Percentiles rank a stretch among this genome's conserved stretches.
phyloP scores from a whole-genome alignment of 2,329 filamentous ascomycete species.

The Fusarium decemcellulare region DNA sequence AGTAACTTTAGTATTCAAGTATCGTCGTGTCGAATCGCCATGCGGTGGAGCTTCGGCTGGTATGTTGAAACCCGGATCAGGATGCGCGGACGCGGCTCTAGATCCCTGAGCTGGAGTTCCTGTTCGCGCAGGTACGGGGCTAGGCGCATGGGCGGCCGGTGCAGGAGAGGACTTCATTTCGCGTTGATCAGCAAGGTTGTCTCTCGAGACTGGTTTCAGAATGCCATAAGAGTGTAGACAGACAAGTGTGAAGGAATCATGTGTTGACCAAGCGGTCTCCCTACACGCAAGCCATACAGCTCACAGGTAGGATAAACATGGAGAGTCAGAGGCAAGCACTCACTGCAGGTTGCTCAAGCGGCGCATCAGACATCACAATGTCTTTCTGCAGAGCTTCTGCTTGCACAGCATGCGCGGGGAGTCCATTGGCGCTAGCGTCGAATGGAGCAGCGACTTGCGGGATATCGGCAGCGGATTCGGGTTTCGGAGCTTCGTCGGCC shows the following conservation, averaged over 20 bases:
- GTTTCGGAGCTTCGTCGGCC: conserved; percentile 48
- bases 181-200: conserved; percentile 25
- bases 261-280: background rate
- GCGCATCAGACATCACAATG: conserved; percentile 60
- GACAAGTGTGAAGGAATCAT: background rate
- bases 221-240: background rate
- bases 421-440: conserved; percentile 40
- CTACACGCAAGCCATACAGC: background rate
- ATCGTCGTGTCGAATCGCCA: conserved; percentile 78
- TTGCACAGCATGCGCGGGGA: conserved; percentile 33
- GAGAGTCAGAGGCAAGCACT: conserved; percentile 26
- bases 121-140: conserved; percentile 60
- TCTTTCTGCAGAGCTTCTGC: conserved; percentile 53
- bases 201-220: conserved; percentile 1
- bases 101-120: conserved; percentile 67
- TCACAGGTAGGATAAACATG: background rate
- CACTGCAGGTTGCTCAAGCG: conserved; percentile 58
- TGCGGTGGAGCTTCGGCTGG: conserved; percentile 73
- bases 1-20: conserved; percentile 80
- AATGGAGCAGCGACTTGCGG: conserved; percentile 38
- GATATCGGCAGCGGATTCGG: conserved; percentile 36
- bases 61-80: conserved; percentile 67
- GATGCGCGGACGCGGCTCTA: conserved; percentile 70
- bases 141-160: conserved; percentile 54
- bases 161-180: conserved; percentile 55